These are phyloP conservation scores for Talaromyces trachyspermus DNA, from an alignment of 495 filamentous ascomycete genomes.

Conservation along the genomic window DNA sequence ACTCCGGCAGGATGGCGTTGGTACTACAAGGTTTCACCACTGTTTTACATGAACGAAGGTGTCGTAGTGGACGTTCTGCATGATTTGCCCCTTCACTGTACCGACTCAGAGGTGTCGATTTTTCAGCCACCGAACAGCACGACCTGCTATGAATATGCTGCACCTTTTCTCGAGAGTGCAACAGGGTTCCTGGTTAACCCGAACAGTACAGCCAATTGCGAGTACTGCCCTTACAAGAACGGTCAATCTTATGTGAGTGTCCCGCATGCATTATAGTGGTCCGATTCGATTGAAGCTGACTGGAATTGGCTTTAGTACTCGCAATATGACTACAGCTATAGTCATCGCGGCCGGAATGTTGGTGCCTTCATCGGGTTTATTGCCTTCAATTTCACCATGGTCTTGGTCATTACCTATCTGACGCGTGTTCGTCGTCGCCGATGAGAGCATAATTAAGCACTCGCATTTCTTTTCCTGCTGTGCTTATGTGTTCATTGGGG, in stretches of 20 bases:
- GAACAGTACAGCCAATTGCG: slow-evolving; percentile 46
- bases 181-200: slow-evolving; percentile 55
- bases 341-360: slow-evolving; percentile 12
- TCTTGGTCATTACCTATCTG: slow-evolving; percentile 17
- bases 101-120: slow-evolving; percentile 40
- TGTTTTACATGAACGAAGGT: slow-evolving; percentile 33
- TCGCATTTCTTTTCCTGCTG: too few relatives aligned
- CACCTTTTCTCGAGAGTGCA: slow-evolving; percentile 37
- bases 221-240: slow-evolving; percentile 49
- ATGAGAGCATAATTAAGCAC: too few relatives aligned
- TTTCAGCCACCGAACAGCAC: slow-evolving; percentile 52
- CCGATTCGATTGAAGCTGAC: neutral
- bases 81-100: slow-evolving; percentile 44
- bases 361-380: slow-evolving; percentile 27
- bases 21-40: slow-evolving; percentile 15
- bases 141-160: slow-evolving; percentile 63
- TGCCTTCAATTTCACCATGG: slow-evolving; percentile 21
- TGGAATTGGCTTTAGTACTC: neutral
- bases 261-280: neutral
- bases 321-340: slow-evolving; percentile 11
- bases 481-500: too few relatives aligned
- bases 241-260: slow-evolving; percentile 20
- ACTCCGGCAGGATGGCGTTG: slow-evolving; percentile 15
- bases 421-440: too few relatives aligned
- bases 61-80: slow-evolving; percentile 58